Evolutionary conservation across 768 basidiomycete species (phyloP).

Genomic region (Chalciporus piperatus): DNA sequence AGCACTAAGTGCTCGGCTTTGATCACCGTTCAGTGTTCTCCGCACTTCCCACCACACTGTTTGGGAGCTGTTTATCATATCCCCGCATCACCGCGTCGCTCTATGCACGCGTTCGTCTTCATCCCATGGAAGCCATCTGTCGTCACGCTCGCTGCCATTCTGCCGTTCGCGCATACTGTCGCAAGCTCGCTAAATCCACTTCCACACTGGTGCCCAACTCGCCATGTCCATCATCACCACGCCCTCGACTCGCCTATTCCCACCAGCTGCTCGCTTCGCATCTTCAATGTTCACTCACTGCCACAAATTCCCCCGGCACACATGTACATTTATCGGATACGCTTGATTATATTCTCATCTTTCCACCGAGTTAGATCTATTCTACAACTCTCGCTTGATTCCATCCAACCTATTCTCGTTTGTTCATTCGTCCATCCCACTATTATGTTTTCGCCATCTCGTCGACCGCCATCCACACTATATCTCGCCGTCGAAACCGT

Average conservation of each 20-base stretch:
- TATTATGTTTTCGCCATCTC: constrained; percentile 11
- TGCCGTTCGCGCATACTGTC: not conserved
- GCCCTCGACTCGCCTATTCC: no score
- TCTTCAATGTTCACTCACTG: not conserved
- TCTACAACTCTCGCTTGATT: constrained; percentile 1
- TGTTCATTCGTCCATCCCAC: not conserved
- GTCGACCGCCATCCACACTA: constrained; percentile 3
- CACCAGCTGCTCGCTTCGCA: not conserved
- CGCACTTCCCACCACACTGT: not conserved
- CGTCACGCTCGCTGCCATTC: not conserved
- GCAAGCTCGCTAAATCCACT: not conserved
- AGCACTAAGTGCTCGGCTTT: not conserved
- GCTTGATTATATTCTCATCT: not conserved
- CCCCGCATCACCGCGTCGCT: not conserved
- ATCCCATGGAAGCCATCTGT: not conserved
- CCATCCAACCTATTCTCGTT: not conserved
- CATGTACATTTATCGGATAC: no score
- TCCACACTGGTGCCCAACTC: not conserved
- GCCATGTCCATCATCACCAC: not conserved
- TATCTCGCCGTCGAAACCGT: not conserved
- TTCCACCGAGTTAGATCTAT: constrained; percentile 12
- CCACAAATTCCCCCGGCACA: not conserved
- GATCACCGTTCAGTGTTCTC: constrained; percentile 11
- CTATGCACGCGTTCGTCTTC: not conserved
- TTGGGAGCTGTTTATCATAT: not conserved